Evolutionary conservation across 2,329 filamentous ascomycete species (phyloP).

Genomic region (Pyrenophora tritici-repentis): DNA sequence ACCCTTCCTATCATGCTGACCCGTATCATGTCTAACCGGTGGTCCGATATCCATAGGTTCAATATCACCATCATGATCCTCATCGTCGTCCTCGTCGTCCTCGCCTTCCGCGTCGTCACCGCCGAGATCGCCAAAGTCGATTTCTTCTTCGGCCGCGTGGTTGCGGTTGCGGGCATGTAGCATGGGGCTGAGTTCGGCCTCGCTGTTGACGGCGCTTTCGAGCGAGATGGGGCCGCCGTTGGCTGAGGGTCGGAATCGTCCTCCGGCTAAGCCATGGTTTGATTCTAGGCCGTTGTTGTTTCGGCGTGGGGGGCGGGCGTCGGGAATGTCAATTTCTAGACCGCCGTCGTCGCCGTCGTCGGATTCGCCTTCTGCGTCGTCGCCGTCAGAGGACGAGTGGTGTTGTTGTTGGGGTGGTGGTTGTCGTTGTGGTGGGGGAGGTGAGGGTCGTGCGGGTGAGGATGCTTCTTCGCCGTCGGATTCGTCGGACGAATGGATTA

Average conservation of each 20-base stretch:
- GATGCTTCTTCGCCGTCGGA: constrained; percentile 27
- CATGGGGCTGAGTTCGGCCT: constrained; percentile 35
- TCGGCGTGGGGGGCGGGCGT: constrained; percentile 25
- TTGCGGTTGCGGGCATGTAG: constrained; percentile 19
- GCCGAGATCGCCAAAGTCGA: constrained; percentile 44
- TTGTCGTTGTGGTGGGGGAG: constrained; percentile 21
- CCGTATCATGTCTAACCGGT: constrained; percentile 26
- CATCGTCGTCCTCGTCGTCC: constrained; percentile 43
- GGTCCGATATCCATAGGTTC: constrained; percentile 42
- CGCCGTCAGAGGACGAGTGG: not conserved
- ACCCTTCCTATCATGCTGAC: constrained; percentile 15
- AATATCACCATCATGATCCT: constrained; percentile 41
- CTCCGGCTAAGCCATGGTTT: constrained; percentile 32
- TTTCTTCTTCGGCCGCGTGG: constrained; percentile 33
- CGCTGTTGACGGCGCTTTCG: constrained; percentile 50
- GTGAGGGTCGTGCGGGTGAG: constrained; percentile 14
- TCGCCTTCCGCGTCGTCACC: constrained; percentile 30
- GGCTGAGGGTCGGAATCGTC: constrained; percentile 33
- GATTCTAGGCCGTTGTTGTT: constrained; percentile 28
- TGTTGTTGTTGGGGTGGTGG: constrained; percentile 10
- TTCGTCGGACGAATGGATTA: constrained; percentile 40
- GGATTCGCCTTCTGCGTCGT: constrained; percentile 29
- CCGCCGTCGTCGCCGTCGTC: constrained; percentile 34
- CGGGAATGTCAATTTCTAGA: constrained; percentile 43
- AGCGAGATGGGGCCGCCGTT: constrained; percentile 52